These are phyloP conservation scores for Avena insularis DNA, from an alignment of 176 grass and related monocot species.

Conservation along the genomic window DNA sequence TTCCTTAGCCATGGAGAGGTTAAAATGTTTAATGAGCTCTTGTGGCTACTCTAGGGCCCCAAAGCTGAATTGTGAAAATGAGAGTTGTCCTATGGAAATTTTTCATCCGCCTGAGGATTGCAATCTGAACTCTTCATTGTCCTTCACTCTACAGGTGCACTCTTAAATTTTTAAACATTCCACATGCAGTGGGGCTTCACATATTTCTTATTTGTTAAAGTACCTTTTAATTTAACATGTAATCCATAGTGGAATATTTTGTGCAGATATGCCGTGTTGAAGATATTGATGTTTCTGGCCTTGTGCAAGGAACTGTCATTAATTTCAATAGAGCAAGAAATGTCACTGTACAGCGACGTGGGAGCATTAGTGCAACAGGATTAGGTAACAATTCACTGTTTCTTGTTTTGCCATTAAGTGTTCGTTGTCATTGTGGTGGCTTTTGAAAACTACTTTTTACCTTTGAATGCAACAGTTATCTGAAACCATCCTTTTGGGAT, in stretches of 20 bases:
- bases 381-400: slow-evolving; percentile 58
- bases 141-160: slow-evolving; percentile 93
- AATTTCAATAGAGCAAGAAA: slow-evolving; percentile 93
- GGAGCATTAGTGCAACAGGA: slow-evolving; percentile 86
- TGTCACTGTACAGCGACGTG: slow-evolving; percentile 65
- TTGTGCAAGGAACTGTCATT: slow-evolving; percentile 94
- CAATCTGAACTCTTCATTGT: slow-evolving; percentile 91
- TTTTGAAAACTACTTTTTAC: slow-evolving; percentile 29
- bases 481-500: slow-evolving; percentile 30
- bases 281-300: slow-evolving; percentile 92
- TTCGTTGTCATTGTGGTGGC: neutral
- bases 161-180: slow-evolving; percentile 18
- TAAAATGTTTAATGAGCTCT: slow-evolving; percentile 43
- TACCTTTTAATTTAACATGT: slow-evolving; percentile 30
- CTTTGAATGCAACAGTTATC: slow-evolving; percentile 18
- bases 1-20: slow-evolving; percentile 13
- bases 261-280: slow-evolving; percentile 97
- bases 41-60: slow-evolving; percentile 66
- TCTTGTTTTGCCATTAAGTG: slow-evolving; percentile 30
- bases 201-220: slow-evolving; percentile 17
- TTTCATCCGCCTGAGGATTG: slow-evolving; percentile 97
- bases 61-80: slow-evolving; percentile 84
- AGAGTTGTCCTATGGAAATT: slow-evolving; percentile 85
- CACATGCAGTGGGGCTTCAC: slow-evolving; percentile 33
- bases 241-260: slow-evolving; percentile 14